Base-by-base conservation (phyloP, 1,139 yeast genomes). In the Pneumocystis murina region DNA sequence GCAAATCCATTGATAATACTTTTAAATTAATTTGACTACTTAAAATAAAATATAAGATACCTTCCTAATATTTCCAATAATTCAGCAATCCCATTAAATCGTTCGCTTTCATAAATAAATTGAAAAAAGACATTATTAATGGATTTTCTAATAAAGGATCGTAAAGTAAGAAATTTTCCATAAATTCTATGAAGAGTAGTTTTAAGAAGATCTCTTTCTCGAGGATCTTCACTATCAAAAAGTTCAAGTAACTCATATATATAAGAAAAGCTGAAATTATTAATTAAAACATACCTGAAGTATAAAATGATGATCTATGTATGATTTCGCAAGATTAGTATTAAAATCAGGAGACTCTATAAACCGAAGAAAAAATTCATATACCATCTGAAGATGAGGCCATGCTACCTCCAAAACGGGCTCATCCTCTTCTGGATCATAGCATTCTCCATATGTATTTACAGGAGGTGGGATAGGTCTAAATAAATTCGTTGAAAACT, bases 401-500 rank as follows among this genome's bases (percentile, higher is more conserved):
- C 99, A 92, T 5, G 97, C 92, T 67, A 92, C 83, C 73, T 94
- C 98, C 71, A 84, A 84, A 59, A 92, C 95, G 1, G 97, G 97
- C 75, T 92, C 99, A 76, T 92, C 98, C 76, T 92, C 99, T 76
- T 92, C 98, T 0, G 99, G 98, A 71, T 94, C 98, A 74, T 82
- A 94, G 38, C 92, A 81, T 67, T 94, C 98, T 54, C 98, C 98
- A 58, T 91, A 82, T 3, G 97, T 97, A 73, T 94, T 92, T 59
- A 91, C 96, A 0, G 97, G 97, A 0, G 99, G 98, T 2, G 98
- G 97, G 60, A 92, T 89, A 40, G 97, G 96, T 72, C 99, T 83
- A 75, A 92, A 90, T 64, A 92, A 79, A 75, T 92, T 92, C 67
- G 81, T 82, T 71, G 85, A 85, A 75, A 91, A 94, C 66, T 64